Evolutionary conservation across 352 stramenopile genomes (phyloP).

Genomic region (Phytophthora constricta): DNA sequence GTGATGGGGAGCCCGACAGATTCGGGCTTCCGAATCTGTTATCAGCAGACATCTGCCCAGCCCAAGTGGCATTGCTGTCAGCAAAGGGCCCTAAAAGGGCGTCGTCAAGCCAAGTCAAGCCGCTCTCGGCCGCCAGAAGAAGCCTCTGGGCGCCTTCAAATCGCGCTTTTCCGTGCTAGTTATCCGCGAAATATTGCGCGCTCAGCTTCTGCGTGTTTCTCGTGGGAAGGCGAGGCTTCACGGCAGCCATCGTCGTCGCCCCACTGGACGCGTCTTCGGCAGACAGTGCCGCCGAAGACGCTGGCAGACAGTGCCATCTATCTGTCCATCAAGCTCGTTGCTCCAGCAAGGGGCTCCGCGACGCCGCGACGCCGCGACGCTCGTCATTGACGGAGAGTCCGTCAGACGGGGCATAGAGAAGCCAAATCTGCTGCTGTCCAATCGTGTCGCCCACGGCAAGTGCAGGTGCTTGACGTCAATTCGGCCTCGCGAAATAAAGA

Average conservation of each 20-base stretch:
- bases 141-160: background rate
- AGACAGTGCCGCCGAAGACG: too few relatives aligned
- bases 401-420: conserved; percentile 1
- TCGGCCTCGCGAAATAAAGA: conserved; percentile 1
- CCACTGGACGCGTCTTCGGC: background rate
- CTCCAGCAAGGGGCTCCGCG: background rate
- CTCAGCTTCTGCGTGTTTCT: background rate
- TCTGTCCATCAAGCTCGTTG: background rate
- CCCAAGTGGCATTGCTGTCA: too few relatives aligned
- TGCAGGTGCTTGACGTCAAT: background rate
- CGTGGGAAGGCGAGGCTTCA: background rate
- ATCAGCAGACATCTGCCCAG: too few relatives aligned
- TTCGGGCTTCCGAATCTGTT: too few relatives aligned
- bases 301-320: too few relatives aligned
- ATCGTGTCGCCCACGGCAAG: background rate
- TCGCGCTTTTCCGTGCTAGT: background rate
- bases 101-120: background rate
- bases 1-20: too few relatives aligned
- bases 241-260: background rate
- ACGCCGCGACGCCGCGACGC: background rate
- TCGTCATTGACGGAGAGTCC: background rate
- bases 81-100: too few relatives aligned
- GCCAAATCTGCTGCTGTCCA: background rate
- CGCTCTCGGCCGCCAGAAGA: background rate
- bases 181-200: conserved; percentile 2